Base-by-base conservation (phyloP, 2,329 filamentous ascomycete species). In the Ceratocystis cubensis region DNA sequence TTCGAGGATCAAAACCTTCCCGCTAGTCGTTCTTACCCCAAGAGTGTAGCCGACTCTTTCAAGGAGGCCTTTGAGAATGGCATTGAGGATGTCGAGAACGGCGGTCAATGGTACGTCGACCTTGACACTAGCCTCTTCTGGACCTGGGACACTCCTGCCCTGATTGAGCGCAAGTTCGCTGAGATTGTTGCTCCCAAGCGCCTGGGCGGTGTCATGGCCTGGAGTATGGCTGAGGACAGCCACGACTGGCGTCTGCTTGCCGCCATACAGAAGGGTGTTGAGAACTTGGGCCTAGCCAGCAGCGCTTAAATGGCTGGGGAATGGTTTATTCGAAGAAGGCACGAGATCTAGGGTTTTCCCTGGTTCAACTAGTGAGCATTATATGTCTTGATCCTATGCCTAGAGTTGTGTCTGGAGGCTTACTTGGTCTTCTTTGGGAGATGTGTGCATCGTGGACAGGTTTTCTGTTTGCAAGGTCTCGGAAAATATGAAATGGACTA, bases 151-250 rank as follows among this genome's bases (percentile, higher is more conserved):
- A 88, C 85, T 0, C 78, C 81, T 0, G 77, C 78, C 5, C 78
- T 84, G 13, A 84, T 91, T 63, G 70, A 73, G 10, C 76, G 77
- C 67, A 91, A 91, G 75, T 83, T 89, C 67, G 75, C 78, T 2
- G 73, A 80, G 3, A 79, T 91, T 45, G 78, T 89, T 1, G 75
- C 78, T 33, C 76, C 77, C 37, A 79, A 81, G 72, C 74, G 76
- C 0, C 73, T 91, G 0, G 87, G 87, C 0, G 88, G 88, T n/a
- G 83, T 88, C 3, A 89, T 91, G 79, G 87, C 87, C 0, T 91
- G 87, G 88, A 86, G 85, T 22, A 71, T 91, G 68, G 88, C 85
- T 2, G 86, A 90, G 75, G 88, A 91, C 67, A 57, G 53, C 53
- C 7, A 57, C 15, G 53, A 57, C 53, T 57, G 53, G 53, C 25